These are phyloP conservation scores for Lachancea sp. DNA, from an alignment of 805 yeast genomes.

Conservation along the genomic window DNA sequence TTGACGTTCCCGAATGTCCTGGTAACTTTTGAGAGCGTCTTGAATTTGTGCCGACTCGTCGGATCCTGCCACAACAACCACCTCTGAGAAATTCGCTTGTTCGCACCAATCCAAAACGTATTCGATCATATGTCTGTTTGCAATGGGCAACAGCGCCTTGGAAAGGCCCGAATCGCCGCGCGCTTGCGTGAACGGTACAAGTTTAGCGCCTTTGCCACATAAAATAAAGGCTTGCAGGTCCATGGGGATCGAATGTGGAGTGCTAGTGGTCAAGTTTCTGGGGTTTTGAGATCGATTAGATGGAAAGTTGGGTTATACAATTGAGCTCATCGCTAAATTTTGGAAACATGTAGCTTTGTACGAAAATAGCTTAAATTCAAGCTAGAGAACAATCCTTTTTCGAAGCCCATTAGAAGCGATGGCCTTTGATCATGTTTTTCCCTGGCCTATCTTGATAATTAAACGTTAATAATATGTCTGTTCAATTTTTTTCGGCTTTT, in stretches of 20 bases:
- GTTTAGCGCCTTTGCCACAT: constrained; percentile 75
- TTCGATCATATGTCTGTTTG: constrained; percentile 81
- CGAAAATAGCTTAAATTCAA: no score
- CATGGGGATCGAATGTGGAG: constrained; percentile 39
- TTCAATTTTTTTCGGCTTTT: no score
- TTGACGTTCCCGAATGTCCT: constrained; percentile 35
- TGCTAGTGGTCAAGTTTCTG: neutral
- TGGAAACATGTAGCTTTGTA: neutral
- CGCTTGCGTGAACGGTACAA: constrained; percentile 64
- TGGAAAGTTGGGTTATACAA: neutral
- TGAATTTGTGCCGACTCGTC: constrained; percentile 43
- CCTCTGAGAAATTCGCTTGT: constrained; percentile 66
- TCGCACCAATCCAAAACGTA: constrained; percentile 93
- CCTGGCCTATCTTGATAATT: no score
- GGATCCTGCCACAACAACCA: constrained; percentile 54
- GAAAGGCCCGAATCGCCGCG: constrained; percentile 55
- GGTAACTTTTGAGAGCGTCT: constrained; percentile 44
- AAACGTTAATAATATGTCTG: no score
- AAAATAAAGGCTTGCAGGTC: constrained; percentile 87
- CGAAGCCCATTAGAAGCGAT: no score
- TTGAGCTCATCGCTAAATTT: constrained; percentile 1
- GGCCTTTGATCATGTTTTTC: no score
- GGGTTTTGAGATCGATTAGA: neutral
- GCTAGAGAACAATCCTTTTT: no score
- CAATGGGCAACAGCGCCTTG: constrained; percentile 85